Conservation (phyloP, 148 eudicot species). For the Polygonum aviculare region DNA sequence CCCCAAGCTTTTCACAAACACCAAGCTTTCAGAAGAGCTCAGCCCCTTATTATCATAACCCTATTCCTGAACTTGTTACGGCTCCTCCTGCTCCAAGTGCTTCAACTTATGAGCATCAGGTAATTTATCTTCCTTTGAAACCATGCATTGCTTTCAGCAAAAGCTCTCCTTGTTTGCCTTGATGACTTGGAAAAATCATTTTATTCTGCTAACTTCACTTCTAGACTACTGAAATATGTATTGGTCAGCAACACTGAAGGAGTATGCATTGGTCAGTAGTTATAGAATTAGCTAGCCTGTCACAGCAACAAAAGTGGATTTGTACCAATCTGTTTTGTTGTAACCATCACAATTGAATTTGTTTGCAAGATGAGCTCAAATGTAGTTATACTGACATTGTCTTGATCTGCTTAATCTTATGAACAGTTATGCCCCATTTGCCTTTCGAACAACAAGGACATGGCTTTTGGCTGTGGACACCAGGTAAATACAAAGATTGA, state of each 20-base stretch:
- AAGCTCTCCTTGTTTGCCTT: not conserved
- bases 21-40: conserved; percentile 22
- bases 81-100: conserved; percentile 23
- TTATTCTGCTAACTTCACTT: not conserved
- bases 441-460: conserved; percentile 70
- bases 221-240: not conserved
- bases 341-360: not conserved
- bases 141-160: not conserved
- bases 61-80: conserved; percentile 19
- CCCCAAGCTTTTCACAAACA: conserved; percentile 27
- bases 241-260: not conserved
- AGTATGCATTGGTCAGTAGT: not conserved
- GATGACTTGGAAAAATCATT: not conserved
- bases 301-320: not conserved
- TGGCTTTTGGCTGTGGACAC: conserved; percentile 99
- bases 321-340: not conserved
- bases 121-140: not conserved
- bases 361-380: not conserved
- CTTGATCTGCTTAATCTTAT: conserved; percentile 2
- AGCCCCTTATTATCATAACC: conserved; percentile 24
- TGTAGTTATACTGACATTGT: not conserved
- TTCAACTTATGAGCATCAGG: conserved; percentile 32
- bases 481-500: conserved; percentile 42
- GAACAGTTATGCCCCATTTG: conserved; percentile 77
- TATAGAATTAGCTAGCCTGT: too few species aligned